phyloP scores from a whole-genome alignment of 768 basidiomycete species.

The Leccinum disarticulatum region DNA sequence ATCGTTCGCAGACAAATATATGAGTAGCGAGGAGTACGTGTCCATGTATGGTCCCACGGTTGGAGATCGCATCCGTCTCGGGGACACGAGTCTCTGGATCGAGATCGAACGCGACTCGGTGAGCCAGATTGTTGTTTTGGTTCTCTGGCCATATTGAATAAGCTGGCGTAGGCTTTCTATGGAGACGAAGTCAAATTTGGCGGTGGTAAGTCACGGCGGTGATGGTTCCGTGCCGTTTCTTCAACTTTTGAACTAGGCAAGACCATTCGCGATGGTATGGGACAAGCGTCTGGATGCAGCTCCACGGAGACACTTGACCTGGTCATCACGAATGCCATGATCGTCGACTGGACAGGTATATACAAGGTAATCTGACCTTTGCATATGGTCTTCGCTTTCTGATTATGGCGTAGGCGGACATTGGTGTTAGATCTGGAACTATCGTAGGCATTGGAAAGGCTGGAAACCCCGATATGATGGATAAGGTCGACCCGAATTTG shows the following conservation, averaged over 20 bases:
- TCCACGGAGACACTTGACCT: conserved; percentile 77
- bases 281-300: conserved; percentile 76
- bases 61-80: conserved; percentile 86
- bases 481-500: conserved; percentile 66
- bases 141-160: neutral
- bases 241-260: conserved; percentile 57
- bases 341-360: conserved; percentile 94
- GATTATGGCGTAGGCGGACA: conserved; percentile 69
- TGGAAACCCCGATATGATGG: conserved; percentile 95
- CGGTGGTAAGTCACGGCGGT: conserved; percentile 55
- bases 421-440: conserved; percentile 81
- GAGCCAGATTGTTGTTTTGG: conserved; percentile 5
- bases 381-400: conserved; percentile 2
- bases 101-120: conserved; percentile 88
- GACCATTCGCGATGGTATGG: conserved; percentile 95
- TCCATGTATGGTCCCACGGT: conserved; percentile 95
- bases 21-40: conserved; percentile 74
- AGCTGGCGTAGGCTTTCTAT: conserved; percentile 62
- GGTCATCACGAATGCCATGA: conserved; percentile 92
- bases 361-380: conserved; percentile 63
- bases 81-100: conserved; percentile 89
- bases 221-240: neutral
- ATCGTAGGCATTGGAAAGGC: conserved; percentile 95
- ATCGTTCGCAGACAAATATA: conserved; percentile 50
- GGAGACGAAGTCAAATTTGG: conserved; percentile 99